Base-by-base conservation (phyloP, 306 rosid species). In the Rosa multiflora region DNA sequence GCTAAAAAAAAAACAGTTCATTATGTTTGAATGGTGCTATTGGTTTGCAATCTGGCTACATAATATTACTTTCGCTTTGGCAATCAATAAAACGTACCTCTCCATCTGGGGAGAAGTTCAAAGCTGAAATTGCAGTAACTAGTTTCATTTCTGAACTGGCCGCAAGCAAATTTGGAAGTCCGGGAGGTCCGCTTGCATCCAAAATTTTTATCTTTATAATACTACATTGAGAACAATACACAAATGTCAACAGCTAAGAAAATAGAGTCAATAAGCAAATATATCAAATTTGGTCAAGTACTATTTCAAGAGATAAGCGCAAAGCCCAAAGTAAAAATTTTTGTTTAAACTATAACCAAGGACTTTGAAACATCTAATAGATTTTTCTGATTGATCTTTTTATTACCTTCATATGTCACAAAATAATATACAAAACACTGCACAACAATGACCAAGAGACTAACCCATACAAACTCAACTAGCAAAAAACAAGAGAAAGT, bases 141-240 rank as follows among this genome's bases (percentile, higher is more conserved):
- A 86, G 82, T 77, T 70, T 67, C 76, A 87, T 80, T 80, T 87
- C 95, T 53, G 96, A 88, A 61, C 87, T 79, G 51, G 87, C 73
- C 67, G 94, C 87, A 83, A 95, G 92, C 77, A 95, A 85, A 82
- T 84, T 89, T 68, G 99, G 99, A 87, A 95, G 98, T 89, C 99
- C 99, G 43, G 99, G 99, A 75, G 99, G 99, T 66, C 97, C 98
- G 82, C 97, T 92, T 85, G 98, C 98, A 88, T 91, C 98, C 88
- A 95, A 86, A 83, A 92, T 91, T 84, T 95, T 95, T 70, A 91
- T 73, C 94, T 90, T 87, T 75, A 85, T 85, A 76, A 91, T 90
- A 74, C 98, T 95, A 82, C 82, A 83, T 69, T 43, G 26, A n/a
- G 85, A 64, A 29, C 69, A 84, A 76, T 72, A 78, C 68, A 48